Conservation (phyloP, 1,284 basidiomycete genomes). For the Rhodotorula sp. region DNA sequence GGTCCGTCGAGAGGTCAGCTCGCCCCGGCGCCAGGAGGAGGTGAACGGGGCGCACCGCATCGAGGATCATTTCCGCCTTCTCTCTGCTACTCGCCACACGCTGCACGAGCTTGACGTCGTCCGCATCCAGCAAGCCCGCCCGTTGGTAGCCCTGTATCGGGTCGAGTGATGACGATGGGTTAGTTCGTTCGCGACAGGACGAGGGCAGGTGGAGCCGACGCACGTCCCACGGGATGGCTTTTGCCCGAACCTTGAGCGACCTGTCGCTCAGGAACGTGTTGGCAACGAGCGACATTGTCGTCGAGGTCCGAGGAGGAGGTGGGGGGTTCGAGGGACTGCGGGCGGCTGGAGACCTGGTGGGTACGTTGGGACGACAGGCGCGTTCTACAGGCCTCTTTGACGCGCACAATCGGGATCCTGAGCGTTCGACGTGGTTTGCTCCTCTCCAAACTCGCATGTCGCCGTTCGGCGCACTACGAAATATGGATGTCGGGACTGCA, state of each 20-base stretch:
- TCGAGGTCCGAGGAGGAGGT: not conserved
- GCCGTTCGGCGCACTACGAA: too few relatives aligned
- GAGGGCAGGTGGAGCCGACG: constrained; percentile 26
- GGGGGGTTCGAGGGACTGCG: not conserved
- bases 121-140: constrained; percentile 80
- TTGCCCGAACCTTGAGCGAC: constrained; percentile 80
- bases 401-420: too few relatives aligned
- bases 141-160: constrained; percentile 80
- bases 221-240: constrained; percentile 96
- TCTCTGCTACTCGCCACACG: constrained; percentile 58
- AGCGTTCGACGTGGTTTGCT: too few relatives aligned
- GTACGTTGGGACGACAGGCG: too few relatives aligned
- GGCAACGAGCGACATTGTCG: constrained; percentile 55
- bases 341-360: not conserved
- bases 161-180: not conserved
- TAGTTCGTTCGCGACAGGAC: not conserved
- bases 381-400: too few relatives aligned
- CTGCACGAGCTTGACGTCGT: constrained; percentile 88
- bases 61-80: constrained; percentile 38
- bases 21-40: not conserved
- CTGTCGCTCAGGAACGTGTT: constrained; percentile 84
- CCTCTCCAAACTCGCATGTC: too few relatives aligned
- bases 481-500: too few relatives aligned
- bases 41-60: constrained; percentile 26
- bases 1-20: not conserved